Evolutionary conservation across 164 flowering plant genomes (phyloP), one percentile per base, ranked within the genome.

Genomic region (Chimonanthus praecox): DNA sequence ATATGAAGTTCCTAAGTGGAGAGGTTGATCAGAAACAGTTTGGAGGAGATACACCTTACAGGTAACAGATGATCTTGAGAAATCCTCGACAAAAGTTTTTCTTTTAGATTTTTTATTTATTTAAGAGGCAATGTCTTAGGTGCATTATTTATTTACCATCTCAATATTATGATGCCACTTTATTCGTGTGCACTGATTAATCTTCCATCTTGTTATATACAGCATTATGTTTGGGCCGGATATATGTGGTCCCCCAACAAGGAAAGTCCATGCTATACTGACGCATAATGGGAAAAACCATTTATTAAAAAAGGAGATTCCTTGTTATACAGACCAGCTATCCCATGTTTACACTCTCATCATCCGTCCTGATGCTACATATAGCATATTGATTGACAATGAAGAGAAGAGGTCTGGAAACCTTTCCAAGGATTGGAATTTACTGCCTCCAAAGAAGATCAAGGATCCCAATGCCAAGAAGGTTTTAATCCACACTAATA

Each of bases 171-270:
- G 58, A 51, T 51, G 58, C 9, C 13, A 15, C 58, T 51, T 51
- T 51, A 15, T 51, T 10, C 58, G 4, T 51, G 58, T 51, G 58
- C 13, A 10, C 58, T 51, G 4, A 67, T 8, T 65, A 65, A 18
- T 67, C 51, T 4, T 65, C 33, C 33, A 43, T 6, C 47, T 70
- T 20, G 6, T 58, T 7, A 63, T 33, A 47, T 75, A 72, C 82
- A 85, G 88, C 80, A 49, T 85, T 64, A 85, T 83, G 88, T 83
- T 83, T 79, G 86, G 88, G 75, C 86, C 87, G 5, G 87, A 85
- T 72, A 51, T 85, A 66, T 85, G 87, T 73, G 87, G 87, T 72
- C 72, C 82, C 49, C 80, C 81, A 75, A 82, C 81, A 21, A 85
- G 79, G 78, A 85, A 85, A 65, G 84, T 85, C 64, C 88, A 85